Conservation (phyloP, 2,329 filamentous ascomycete species). For the Claviceps paspali region DNA sequence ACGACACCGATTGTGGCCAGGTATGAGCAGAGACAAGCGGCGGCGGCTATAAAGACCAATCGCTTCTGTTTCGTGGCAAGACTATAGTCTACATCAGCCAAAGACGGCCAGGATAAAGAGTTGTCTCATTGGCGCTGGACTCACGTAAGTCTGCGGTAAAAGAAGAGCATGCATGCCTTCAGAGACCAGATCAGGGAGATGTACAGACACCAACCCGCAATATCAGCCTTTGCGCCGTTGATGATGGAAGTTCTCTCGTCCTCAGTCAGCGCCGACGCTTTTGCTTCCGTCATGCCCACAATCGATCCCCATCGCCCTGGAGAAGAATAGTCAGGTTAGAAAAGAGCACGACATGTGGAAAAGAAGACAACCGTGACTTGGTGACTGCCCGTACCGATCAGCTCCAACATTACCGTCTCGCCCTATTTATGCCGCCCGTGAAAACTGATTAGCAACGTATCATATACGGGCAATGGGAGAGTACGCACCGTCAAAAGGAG, state of each 20-base stretch:
- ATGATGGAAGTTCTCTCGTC: conserved; percentile 8
- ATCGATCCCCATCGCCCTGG: conserved; percentile 12
- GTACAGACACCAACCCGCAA: conserved; percentile 21
- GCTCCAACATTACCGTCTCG: conserved; percentile 18
- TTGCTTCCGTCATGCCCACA: conserved; percentile 10
- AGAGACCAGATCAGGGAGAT: conserved; percentile 23
- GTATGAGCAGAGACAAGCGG: conserved; percentile 7
- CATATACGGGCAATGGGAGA: conserved; percentile 6
- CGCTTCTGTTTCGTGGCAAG: conserved; percentile 10
- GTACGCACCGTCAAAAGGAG: conserved; percentile 23
- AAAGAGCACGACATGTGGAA: neutral
- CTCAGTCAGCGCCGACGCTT: conserved; percentile 7
- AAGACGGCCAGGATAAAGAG: neutral
- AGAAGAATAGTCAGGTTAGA: neutral
- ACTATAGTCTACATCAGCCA: conserved; percentile 1
- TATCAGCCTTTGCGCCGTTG: conserved; percentile 9
- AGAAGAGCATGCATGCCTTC: conserved; percentile 23
- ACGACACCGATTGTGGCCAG: conserved; percentile 11
- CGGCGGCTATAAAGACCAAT: conserved; percentile 9
- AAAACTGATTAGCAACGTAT: neutral
- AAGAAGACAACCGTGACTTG: neutral
- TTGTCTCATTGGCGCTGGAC: conserved; percentile 3
- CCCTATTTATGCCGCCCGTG: neutral
- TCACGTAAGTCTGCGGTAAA: conserved; percentile 23
- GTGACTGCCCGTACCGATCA: conserved; percentile 14